phyloP scores from a whole-genome alignment of 2,329 filamentous ascomycete genomes.

The Fonsecaea multimorphosa region DNA sequence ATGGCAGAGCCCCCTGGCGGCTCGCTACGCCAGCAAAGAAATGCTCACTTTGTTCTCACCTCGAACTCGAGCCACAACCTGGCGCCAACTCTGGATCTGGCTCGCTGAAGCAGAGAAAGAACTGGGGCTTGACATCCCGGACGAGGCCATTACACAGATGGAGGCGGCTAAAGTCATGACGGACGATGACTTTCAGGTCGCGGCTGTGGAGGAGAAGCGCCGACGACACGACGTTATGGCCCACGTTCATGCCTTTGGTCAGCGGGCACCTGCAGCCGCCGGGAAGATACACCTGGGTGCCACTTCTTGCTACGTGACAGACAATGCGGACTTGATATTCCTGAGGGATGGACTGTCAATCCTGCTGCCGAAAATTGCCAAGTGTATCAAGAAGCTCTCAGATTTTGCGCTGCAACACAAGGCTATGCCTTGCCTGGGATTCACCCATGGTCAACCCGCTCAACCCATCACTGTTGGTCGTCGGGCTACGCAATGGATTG shows the following conservation, averaged over 20 bases:
- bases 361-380: constrained; percentile 77
- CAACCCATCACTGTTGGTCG: constrained; percentile 71
- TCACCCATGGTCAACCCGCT: constrained; percentile 70
- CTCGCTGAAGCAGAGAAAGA: constrained; percentile 83
- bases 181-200: constrained; percentile 77
- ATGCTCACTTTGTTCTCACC: constrained; percentile 83
- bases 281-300: constrained; percentile 82
- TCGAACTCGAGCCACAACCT: constrained; percentile 74
- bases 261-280: constrained; percentile 74
- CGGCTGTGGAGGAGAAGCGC: constrained; percentile 76
- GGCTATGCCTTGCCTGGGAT: constrained; percentile 73
- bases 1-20: constrained; percentile 72
- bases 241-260: constrained; percentile 76
- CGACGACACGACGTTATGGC: constrained; percentile 70
- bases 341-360: constrained; percentile 76
- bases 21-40: constrained; percentile 74
- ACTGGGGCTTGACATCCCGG: constrained; percentile 75
- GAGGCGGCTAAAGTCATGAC: constrained; percentile 73
- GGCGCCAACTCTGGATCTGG: constrained; percentile 84
- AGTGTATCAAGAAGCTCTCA: constrained; percentile 75
- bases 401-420: constrained; percentile 76
- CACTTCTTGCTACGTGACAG: constrained; percentile 67
- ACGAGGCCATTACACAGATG: constrained; percentile 79
- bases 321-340: constrained; percentile 77
- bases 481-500: constrained; percentile 74